Evolutionary conservation across 441 rosid genomes (phyloP), one percentile per base, ranked within the genome.

Genomic region (Macaranga tanarius): DNA sequence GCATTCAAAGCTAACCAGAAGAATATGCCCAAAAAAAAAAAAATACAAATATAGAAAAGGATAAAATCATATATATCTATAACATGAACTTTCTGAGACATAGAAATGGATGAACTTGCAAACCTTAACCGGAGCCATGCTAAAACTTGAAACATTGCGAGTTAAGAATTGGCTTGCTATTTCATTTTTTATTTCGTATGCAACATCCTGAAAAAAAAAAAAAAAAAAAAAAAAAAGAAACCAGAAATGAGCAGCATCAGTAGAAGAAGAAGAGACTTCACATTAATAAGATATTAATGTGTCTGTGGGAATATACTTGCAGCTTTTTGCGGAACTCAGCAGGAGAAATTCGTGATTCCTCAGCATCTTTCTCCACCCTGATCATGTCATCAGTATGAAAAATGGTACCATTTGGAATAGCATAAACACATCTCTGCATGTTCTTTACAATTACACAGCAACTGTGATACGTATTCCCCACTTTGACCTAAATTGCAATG

Each of bases 71-170:
- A 22, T 23, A 22, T 20, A 44, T 57, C 65, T 47, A 15, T 45
- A 66, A 47, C n/a, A 76, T 31, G 62, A n/a, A 38, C 47, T 42
- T 17, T 60, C 25, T 40, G 51, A 69, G 62, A 55, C 40, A 75
- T 50, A 59, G 51, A 57, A 71, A 62, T 45, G 63, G 73, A 42
- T 65, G 34, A 34, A 81, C 79, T 38, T 51, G 26, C 90, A 78
- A 81, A 93, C 99, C 99, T 91, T 95, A 65, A 89, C 98, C 13
- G 86, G 92, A 59, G 92, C 69, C 95, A 91, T 86, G 86, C 87
- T 90, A 85, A 86, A 93, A 80, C 82, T 87, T 79, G 97, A 87
- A 79, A 93, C 93, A 75, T 89, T 87, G 75, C 86, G 93, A 42
- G 82, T 82, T 69, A 89, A 63, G 81, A 95, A 71, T 69, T 89